Conservation (phyloP, 768 basidiomycete genomes). For the Amanita rimosa region DNA sequence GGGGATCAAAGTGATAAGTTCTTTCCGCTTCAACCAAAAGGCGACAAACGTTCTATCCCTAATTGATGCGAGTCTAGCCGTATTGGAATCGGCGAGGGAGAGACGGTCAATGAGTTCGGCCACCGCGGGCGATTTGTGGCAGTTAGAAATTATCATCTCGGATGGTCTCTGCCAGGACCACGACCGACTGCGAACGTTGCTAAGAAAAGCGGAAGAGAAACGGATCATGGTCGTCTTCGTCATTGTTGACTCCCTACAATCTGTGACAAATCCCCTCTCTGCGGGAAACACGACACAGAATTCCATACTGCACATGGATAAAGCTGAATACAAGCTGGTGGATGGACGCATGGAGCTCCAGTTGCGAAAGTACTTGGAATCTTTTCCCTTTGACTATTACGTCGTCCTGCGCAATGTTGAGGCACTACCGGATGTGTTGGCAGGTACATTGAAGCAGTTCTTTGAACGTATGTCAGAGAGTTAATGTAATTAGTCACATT, state of each 20-base stretch:
- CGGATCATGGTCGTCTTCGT: conserved; percentile 95
- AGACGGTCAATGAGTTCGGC: conserved; percentile 46
- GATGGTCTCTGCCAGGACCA: conserved; percentile 99
- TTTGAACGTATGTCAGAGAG: conserved; percentile 77
- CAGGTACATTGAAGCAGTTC: conserved; percentile 85
- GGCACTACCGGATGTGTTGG: conserved; percentile 81
- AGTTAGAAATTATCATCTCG: conserved; percentile 95
- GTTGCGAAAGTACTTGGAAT: conserved; percentile 83
- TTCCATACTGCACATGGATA: conserved; percentile 90
- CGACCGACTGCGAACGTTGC: conserved; percentile 63
- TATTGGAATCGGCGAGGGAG: conserved; percentile 71
- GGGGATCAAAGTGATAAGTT: conserved; percentile 69
- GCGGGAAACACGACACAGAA: conserved; percentile 28
- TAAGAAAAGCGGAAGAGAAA: conserved; percentile 82
- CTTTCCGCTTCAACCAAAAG: conserved; percentile 84
- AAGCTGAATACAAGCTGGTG: conserved; percentile 76
- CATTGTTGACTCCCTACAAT: conserved; percentile 80
- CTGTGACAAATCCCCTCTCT: conserved; percentile 12
- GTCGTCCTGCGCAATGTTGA: conserved; percentile 88
- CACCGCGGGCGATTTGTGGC: conserved; percentile 83
- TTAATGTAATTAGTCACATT: conserved; percentile 16
- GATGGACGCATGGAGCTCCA: conserved; percentile 79
- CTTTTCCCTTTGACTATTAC: conserved; percentile 97
- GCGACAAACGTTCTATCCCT: conserved; percentile 81
- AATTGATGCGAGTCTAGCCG: conserved; percentile 64